Evolutionary conservation across 2,329 filamentous ascomycete species (phyloP), one percentile per base, ranked within the genome.

Genomic region (Tolypocladium tropicale): DNA sequence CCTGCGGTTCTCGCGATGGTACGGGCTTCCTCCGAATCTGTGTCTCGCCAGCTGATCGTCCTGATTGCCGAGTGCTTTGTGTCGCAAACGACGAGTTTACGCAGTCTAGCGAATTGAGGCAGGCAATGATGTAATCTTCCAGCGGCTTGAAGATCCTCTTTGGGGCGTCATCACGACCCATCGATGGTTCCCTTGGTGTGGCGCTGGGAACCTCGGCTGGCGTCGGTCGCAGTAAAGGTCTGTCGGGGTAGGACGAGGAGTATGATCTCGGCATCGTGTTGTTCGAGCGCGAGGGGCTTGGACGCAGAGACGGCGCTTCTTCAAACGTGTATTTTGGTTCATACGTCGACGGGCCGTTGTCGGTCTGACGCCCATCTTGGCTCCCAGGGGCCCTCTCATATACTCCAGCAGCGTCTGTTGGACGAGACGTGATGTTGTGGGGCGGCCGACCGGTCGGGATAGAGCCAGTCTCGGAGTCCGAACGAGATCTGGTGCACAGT

Each of bases 31-130:
- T 59, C 55, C 64, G 63, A 60, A 65, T 59, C 16, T 62, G 25
- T 2, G 41, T 56, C 39, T 68, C 67, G 14, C 61, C 59, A 33
- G 58, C 62, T 14, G 53, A 48, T 56, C 59, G 63, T 18, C 60
- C 57, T 9, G 58, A 28, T 60, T 60, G 68, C 54, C 79, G 78
- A 50, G 74, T 56, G 30, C 18, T 18, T 30, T 62, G 71, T 1
- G 79, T 79, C 39, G 79, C 74, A 66, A 96, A 96, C 0, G 90
- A 92, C 16, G 75, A 76, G 67, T 94, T 95, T n/a, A 96, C 71
- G 60, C 81, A 85, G 54, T 87, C 79, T 61, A 84, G 84, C 0
- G 85, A 84, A 55, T 81, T 79, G 63, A 95, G 89, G 62, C 81
- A 86, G 23, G 73, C 70, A 53, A 84, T 73, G 43, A 96, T 79